Evolutionary conservation across 2,329 filamentous ascomycete genomes (phyloP), one percentile per base, ranked within the genome.

Genomic region (Alternaria panax): DNA sequence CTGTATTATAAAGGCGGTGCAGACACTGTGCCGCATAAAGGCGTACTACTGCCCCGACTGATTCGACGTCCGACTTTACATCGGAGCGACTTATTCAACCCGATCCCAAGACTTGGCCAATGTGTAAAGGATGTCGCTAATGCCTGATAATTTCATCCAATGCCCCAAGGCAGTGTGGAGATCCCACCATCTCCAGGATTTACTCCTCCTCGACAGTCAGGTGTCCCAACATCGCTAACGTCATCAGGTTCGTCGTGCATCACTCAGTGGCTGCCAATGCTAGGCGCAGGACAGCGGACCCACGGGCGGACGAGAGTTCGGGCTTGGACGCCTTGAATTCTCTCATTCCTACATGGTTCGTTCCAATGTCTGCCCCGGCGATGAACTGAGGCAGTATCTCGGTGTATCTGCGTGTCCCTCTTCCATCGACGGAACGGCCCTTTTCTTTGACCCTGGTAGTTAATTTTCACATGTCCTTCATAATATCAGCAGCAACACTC

Each of bases 191-290:
- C 56, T 54, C 43, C 51, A 54, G 42, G 22, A 43, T 48, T 24
- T 43, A 32, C 43, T 59, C 18, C 42, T 47, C 32, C 45, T 48
- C 38, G 18, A 40, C 42, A 54, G 51, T 54, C 56, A 54, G 54
- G 51, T 54, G 51, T 58, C 56, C 56, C 56, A 54, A 51, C 43
- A 54, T 54, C 51, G 45, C 45, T 48, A 34, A 48, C 34, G 14
- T 48, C 45, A 36, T 20, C 12, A 34, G 45, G 28, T 36, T 22
- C 30, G 8, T 34, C 30, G 20, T 36, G 45, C 45, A 48, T 34
- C 12, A 20, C 45, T 30, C 45, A 36, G 20, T 48, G 3, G 28
- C 36, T 8, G 45, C 45, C 45, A 48, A 48, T 48, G 45, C 45
- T 48, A 24, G 45, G n/a, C 45, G 30, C 45, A 48, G 28, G 18